phyloP scores from a whole-genome alignment of 2,329 filamentous ascomycete genomes.

The Ophiostoma quercus region DNA sequence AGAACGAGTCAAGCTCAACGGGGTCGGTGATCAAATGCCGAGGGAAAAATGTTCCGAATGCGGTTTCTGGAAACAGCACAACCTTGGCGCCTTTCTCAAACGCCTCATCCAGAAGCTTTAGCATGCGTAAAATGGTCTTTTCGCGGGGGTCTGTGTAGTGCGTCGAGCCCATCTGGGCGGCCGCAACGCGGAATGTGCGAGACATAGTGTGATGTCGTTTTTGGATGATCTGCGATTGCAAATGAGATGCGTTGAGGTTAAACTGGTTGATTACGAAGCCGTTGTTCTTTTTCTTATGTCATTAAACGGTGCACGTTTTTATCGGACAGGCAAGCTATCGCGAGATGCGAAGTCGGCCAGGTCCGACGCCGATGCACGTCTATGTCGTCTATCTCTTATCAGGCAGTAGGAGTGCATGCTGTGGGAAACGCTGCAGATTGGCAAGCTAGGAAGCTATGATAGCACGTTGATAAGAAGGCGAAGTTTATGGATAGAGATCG shows the following conservation, averaged over 20 bases:
- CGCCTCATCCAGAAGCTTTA: constrained; percentile 45
- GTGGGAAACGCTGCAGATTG: background rate
- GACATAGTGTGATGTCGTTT: constrained; percentile 15
- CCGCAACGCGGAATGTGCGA: constrained; percentile 37
- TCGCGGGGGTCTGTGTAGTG: constrained; percentile 38
- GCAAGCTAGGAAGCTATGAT: background rate
- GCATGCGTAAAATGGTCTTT: constrained; percentile 44
- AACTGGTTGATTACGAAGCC: background rate
- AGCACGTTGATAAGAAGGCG: background rate
- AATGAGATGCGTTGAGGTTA: background rate
- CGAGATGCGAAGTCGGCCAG: background rate
- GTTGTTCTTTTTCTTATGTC: background rate
- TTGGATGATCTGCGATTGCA: background rate
- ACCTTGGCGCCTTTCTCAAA: constrained; percentile 42
- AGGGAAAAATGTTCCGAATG: constrained; percentile 54
- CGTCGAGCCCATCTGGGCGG: constrained; percentile 49
- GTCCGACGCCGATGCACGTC: background rate
- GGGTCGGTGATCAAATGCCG: constrained; percentile 45
- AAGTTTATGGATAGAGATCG: background rate
- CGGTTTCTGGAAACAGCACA: constrained; percentile 50
- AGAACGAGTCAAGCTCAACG: constrained; percentile 44
- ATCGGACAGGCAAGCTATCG: background rate
- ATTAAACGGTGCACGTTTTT: background rate
- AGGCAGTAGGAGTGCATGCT: background rate
- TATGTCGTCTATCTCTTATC: background rate